A percentile compares a stretch with the other conserved stretches of the same genome.
These are phyloP conservation scores for Porphyrellus cyaneotinctus DNA, from an alignment of 768 basidiomycete species.

Conservation along the genomic window DNA sequence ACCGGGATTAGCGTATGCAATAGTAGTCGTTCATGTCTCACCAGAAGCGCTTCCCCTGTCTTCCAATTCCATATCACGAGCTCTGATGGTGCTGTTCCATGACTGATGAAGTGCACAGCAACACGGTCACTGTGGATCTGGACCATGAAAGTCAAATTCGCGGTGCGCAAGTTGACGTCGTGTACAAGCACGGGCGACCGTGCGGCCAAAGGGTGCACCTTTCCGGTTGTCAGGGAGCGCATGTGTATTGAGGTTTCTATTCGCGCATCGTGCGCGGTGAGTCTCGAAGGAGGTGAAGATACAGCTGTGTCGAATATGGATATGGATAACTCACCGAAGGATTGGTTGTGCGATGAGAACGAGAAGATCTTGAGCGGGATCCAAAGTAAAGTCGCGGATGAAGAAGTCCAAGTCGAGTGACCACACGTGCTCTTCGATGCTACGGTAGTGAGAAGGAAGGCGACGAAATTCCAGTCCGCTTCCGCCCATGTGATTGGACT, in stretches of 20 bases:
- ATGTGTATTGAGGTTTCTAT: conserved; percentile 38
- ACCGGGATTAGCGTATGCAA: background rate
- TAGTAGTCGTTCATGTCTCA: conserved; percentile 30
- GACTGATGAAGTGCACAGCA: conserved; percentile 44
- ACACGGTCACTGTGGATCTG: conserved; percentile 53
- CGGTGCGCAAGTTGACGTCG: conserved; percentile 16
- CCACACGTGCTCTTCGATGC: conserved; percentile 48
- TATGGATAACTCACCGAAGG: conserved; percentile 28
- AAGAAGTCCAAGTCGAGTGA: conserved; percentile 32
- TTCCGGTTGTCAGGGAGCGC: conserved; percentile 42
- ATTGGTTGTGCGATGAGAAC: conserved; percentile 43
- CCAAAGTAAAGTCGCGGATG: conserved; percentile 59
- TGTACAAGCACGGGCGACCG: conserved; percentile 31
- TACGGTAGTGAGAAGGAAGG: conserved; percentile 47
- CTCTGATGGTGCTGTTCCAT: conserved; percentile 37
- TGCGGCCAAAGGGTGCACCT: conserved; percentile 42
- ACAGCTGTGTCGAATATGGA: background rate
- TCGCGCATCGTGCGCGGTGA: conserved; percentile 7
- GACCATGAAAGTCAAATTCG: conserved; percentile 40
- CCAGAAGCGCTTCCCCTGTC: conserved; percentile 46
- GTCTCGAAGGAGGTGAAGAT: conserved; percentile 13
- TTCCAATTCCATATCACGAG: conserved; percentile 68
- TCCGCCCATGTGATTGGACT: conserved; percentile 26
- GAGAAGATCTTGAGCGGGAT: conserved; percentile 63
- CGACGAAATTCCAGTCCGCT: conserved; percentile 40